These are phyloP conservation scores for Dactylellina cionopaga DNA, from an alignment of 2,329 filamentous ascomycete species.

Conservation along the genomic window DNA sequence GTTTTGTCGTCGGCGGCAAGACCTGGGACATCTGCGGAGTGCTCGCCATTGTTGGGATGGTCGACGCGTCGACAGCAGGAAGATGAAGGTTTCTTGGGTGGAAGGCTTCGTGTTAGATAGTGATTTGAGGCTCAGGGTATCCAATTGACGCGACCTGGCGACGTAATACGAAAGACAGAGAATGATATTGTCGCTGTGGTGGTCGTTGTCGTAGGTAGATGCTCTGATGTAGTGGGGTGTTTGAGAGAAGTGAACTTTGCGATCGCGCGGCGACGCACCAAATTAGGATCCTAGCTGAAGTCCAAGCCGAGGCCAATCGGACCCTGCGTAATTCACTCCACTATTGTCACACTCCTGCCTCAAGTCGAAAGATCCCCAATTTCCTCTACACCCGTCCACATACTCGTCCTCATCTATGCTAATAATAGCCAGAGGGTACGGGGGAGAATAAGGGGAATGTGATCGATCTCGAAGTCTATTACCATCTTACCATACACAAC, in stretches of 20 bases:
- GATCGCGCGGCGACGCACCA: conserved; percentile 39
- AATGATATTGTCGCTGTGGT: not conserved
- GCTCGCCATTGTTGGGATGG: conserved; percentile 41
- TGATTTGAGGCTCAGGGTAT: not conserved
- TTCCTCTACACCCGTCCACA: conserved; percentile 33
- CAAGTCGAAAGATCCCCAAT: conserved; percentile 31
- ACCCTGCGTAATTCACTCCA: conserved; percentile 27
- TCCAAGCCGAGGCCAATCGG: conserved; percentile 46
- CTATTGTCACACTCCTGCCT: conserved; percentile 10
- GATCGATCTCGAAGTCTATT: not conserved
- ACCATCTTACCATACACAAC: not conserved
- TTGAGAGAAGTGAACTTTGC: conserved; percentile 27
- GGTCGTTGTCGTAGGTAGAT: not conserved
- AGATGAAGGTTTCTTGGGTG: not conserved
- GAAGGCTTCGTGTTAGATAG: not conserved
- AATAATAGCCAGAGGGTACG: conserved; percentile 33
- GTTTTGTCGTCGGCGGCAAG: conserved; percentile 48
- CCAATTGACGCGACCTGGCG: conserved; percentile 11
- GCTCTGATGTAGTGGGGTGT: conserved; percentile 13
- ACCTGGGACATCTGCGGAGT: conserved; percentile 44
- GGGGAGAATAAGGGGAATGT: conserved; percentile 41
- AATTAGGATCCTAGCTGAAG: conserved; percentile 22
- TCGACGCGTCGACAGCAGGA: conserved; percentile 37
- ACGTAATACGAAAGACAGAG: not conserved
- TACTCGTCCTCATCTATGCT: conserved; percentile 34